Evolutionary conservation across 179 eudicot species (phyloP).

Genomic region (Pouteria campechiana): DNA sequence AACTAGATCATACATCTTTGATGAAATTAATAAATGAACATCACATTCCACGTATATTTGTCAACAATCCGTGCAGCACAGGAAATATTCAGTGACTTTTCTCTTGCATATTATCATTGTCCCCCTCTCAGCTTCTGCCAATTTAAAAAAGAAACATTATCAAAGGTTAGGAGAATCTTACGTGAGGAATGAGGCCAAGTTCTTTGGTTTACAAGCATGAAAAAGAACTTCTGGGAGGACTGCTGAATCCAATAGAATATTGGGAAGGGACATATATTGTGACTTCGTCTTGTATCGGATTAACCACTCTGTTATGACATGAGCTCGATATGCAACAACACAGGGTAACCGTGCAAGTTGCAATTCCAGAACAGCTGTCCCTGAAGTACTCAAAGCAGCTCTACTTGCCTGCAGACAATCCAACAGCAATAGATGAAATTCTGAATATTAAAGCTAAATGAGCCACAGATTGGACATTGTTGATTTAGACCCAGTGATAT

Average conservation of each 20-base stretch:
- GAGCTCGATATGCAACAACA: conserved; percentile 89
- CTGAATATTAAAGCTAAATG: too few relatives aligned
- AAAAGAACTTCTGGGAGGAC: conserved; percentile 86
- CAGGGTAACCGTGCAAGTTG: conserved; percentile 84
- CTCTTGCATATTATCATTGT: too few relatives aligned
- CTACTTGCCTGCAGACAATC: conserved; percentile 78
- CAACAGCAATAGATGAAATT: too few relatives aligned
- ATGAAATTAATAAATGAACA: too few relatives aligned
- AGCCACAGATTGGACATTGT: too few relatives aligned
- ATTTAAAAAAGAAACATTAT: neutral
- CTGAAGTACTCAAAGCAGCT: conserved; percentile 82
- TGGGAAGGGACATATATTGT: conserved; percentile 76
- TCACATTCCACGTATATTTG: neutral
- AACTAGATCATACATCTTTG: too few relatives aligned
- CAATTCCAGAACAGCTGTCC: conserved; percentile 84
- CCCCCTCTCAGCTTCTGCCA: neutral
- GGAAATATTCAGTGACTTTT: too few relatives aligned
- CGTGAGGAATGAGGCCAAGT: conserved; percentile 49
- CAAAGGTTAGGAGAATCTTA: conserved; percentile 18
- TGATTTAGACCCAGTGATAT: too few relatives aligned
- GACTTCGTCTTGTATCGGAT: conserved; percentile 64
- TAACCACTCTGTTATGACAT: conserved; percentile 77
- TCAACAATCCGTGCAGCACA: neutral
- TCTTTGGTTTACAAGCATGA: conserved; percentile 50
- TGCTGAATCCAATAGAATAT: conserved; percentile 63